A percentile compares a stretch with the other conserved stretches of the same genome.
Evolutionary conservation across 805 yeast species (phyloP).

Genomic region (Pichia sporocuriosa): DNA sequence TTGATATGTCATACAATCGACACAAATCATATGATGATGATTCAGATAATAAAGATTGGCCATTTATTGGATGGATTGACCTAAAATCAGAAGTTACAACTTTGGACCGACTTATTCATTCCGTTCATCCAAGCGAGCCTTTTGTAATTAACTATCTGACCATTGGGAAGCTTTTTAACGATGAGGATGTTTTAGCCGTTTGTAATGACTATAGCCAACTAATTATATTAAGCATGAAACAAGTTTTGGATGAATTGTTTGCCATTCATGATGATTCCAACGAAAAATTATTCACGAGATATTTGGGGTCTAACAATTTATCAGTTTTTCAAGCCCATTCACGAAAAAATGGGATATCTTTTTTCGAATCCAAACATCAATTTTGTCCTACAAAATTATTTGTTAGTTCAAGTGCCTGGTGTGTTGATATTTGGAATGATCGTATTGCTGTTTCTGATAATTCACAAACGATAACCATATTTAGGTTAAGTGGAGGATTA

Average conservation of each 20-base stretch:
- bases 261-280: background rate
- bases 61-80: background rate
- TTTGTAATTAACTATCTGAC: slow-evolving; percentile 4
- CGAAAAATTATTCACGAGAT: too few species aligned
- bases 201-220: slow-evolving; percentile 7
- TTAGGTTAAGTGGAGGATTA: too few species aligned
- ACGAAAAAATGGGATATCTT: background rate
- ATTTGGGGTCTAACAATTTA: background rate
- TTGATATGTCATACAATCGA: too few species aligned
- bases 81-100: background rate
- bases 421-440: slow-evolving; percentile 40
- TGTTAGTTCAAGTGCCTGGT: slow-evolving; percentile 42
- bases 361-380: background rate
- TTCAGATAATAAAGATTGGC: background rate
- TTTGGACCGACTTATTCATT: background rate
- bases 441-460: slow-evolving; percentile 50
- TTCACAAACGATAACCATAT: too few species aligned
- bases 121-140: background rate
- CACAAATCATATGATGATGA: too few species aligned
- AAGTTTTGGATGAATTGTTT: background rate
- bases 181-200: background rate
- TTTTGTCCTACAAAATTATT: background rate
- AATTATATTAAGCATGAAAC: background rate
- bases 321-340: background rate
- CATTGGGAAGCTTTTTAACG: background rate